Evolutionary conservation across 768 basidiomycete genomes (phyloP).

Genomic region (Gloeophyllum trabeum): DNA sequence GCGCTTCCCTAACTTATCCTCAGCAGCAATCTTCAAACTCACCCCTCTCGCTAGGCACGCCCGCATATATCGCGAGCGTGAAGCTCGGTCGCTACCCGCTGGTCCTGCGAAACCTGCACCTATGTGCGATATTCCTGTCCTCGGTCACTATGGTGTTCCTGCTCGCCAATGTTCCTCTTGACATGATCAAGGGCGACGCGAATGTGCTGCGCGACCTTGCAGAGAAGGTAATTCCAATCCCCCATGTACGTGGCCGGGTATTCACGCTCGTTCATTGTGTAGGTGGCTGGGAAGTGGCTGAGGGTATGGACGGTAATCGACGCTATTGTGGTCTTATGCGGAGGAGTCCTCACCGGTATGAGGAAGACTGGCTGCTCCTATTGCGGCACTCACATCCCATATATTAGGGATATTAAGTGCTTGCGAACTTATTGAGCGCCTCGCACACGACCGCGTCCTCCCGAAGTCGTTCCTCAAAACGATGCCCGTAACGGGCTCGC

Average conservation of each 20-base stretch:
- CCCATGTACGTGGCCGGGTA: neutral
- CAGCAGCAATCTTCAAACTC: neutral
- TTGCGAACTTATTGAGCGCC: slow-evolving; percentile 44
- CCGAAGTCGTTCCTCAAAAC: slow-evolving; percentile 38
- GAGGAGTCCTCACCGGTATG: slow-evolving; percentile 58
- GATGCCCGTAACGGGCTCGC: slow-evolving; percentile 38
- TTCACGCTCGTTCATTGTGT: slow-evolving; percentile 1
- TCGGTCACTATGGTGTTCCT: slow-evolving; percentile 46
- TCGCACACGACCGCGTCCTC: slow-evolving; percentile 49
- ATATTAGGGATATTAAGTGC: slow-evolving; percentile 49
- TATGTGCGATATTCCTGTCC: slow-evolving; percentile 46
- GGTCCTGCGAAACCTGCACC: slow-evolving; percentile 56
- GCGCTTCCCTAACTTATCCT: slow-evolving; percentile 1
- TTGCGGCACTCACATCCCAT: no score
- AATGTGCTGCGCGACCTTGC: slow-evolving; percentile 63
- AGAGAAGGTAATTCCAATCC: slow-evolving; percentile 26
- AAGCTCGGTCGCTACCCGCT: slow-evolving; percentile 40
- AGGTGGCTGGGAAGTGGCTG: slow-evolving; percentile 54
- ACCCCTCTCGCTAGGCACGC: slow-evolving; percentile 32
- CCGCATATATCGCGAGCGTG: slow-evolving; percentile 55
- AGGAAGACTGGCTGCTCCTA: slow-evolving; percentile 3
- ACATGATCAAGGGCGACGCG: slow-evolving; percentile 32
- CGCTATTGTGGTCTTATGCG: slow-evolving; percentile 61
- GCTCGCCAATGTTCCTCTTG: slow-evolving; percentile 44
- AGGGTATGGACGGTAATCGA: slow-evolving; percentile 53